phyloP scores from a whole-genome alignment of 208 protist species.

The Hexamita inflata region DNA sequence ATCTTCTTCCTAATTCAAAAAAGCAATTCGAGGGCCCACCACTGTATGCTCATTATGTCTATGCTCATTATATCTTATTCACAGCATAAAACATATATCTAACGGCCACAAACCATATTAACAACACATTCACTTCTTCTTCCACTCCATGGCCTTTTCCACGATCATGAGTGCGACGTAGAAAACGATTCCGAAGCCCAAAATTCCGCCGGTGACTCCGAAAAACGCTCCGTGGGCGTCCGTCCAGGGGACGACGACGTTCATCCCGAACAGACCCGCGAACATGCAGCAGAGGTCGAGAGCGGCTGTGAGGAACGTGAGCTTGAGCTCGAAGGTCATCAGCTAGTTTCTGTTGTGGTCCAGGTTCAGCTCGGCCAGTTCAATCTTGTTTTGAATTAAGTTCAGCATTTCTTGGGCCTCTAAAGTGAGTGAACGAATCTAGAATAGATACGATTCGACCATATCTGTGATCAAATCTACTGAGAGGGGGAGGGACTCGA shows the following conservation, averaged over 20 bases:
- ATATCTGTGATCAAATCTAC: not conserved
- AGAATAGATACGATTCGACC: slow-evolving; percentile 3
- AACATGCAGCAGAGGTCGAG: not conserved
- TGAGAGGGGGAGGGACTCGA: not conserved
- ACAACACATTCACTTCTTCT: no score
- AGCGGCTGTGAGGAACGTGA: not conserved
- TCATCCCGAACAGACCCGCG: not conserved
- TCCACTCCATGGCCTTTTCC: not conserved
- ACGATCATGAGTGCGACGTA: not conserved
- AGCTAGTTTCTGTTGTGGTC: not conserved
- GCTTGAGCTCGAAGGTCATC: not conserved
- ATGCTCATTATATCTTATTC: no score
- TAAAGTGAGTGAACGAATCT: not conserved
- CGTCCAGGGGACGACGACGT: not conserved
- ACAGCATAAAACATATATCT: no score
- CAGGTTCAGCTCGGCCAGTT: not conserved
- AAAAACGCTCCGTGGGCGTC: not conserved
- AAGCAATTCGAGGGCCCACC: no score
- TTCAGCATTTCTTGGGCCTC: not conserved
- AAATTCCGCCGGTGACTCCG: not conserved
- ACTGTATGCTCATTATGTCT: no score
- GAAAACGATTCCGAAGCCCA: not conserved
- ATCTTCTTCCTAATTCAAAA: no score
- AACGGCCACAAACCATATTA: no score
- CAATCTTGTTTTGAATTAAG: not conserved